Base-by-base conservation (phyloP, 2,329 filamentous ascomycete genomes). In the Sporothrix mexicana region DNA sequence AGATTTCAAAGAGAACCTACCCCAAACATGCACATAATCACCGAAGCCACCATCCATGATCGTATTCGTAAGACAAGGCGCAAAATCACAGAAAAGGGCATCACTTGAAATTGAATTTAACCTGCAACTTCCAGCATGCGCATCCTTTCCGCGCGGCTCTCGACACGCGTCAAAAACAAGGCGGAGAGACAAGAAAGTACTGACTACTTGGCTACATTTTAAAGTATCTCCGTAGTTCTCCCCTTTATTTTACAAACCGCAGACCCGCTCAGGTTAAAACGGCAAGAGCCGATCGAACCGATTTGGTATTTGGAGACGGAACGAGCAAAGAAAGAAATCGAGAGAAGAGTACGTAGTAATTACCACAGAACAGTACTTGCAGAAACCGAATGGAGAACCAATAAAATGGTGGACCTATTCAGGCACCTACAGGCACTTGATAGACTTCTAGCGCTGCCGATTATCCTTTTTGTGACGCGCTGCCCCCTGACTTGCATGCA, bases 281-380 rank as follows among this genome's bases (percentile, higher is more conserved):
- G 62, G 62, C 62, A 66, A n/a, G 43, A 47, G 62, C 62, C 62
- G 62, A 49, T 66, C 43, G 43, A 66, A 30, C 62, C 62, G 62
- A 49, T 66, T 49, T 17, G 62, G n/a, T 30, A 49, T 66, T 49
- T 17, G 62, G 43, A 49, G 43, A 47, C 25, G 62, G 20, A 66
- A n/a, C n/a, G 43, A 66, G 59, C 9, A 36, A 15, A 17, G 15
- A 17, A 17, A 17, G 47, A 51, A 17, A 36, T 36, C 30, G 30
- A 36, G 30, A 61, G 57, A 41, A 23, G 12, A 61, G 57, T 9
- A 20, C 8, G 7, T 55, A 8, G 12, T 20, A 23, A n/a, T n/a
- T n/a, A n/a, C n/a, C n/a, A n/a, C n/a, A 59, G 55, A 36, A 20
- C 23, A 61, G 57, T 9, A 55, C 30, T 36, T 36, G 30, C 30